These are phyloP conservation scores for Carex parvula DNA, from an alignment of 176 grass and related monocot species.

Conservation along the genomic window DNA sequence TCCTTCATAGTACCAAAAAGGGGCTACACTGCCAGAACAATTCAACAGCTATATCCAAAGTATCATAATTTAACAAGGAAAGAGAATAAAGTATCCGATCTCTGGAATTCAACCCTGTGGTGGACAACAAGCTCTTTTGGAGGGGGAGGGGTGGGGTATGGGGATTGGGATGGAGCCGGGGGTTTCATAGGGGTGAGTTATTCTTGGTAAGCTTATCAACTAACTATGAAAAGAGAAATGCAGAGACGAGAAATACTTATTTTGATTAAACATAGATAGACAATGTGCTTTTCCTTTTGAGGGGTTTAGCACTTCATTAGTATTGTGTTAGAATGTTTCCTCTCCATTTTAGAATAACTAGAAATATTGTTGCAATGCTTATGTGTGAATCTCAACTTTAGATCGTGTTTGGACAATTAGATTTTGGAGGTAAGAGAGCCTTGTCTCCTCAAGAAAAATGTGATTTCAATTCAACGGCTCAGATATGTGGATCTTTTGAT, in stretches of 20 bases:
- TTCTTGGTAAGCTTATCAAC: background rate
- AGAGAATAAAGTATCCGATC: background rate
- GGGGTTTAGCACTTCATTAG: background rate
- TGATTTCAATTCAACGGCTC: background rate
- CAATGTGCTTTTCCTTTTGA: background rate
- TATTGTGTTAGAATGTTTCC: background rate
- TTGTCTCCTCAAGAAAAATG: background rate
- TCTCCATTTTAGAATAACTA: conserved; percentile 14
- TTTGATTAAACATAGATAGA: background rate
- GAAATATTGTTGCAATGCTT: background rate
- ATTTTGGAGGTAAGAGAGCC: background rate
- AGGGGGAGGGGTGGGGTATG: too few species aligned
- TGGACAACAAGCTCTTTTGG: background rate
- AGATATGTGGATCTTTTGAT: background rate
- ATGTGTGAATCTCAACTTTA: background rate
- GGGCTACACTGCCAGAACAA: background rate
- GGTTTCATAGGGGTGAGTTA: background rate
- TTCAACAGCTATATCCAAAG: too few species aligned
- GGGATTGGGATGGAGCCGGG: background rate
- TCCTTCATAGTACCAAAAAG: background rate
- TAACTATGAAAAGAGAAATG: background rate
- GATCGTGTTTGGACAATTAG: background rate
- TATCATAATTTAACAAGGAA: too few species aligned
- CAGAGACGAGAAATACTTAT: background rate
- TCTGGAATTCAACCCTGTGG: too few species aligned